Evolutionary conservation across 148 eudicot genomes (phyloP), one percentile per base, ranked within the genome.

Genomic region (Silene latifolia): DNA sequence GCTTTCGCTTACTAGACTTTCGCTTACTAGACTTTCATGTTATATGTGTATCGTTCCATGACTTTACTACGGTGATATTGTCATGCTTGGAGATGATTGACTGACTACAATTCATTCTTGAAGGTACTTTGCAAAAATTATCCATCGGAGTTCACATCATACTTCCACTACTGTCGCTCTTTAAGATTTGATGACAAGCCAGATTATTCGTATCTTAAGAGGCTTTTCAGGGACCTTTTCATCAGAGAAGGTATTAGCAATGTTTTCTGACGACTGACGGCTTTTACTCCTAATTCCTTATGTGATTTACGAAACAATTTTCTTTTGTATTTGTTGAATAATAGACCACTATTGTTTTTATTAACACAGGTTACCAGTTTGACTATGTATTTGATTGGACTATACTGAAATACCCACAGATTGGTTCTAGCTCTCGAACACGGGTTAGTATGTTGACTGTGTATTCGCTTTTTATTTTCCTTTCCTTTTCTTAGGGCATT

Each of bases 381-480:
- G 99, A 92, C 84, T 90, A 92, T 81, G 97, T 92, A n/a, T 95
- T 95, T 83, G 99, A 95, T 82, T 95, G 99, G 99, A 95, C 98
- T 60, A 81, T 88, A 27, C 78, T 95, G 86, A 92, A 92, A 91
- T 95, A 92, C 82, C 99, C 98, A 24, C 99, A 92, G 78, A 86
- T 90, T 61, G 90, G 93, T 65, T 95, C 99, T 80, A 95, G 91
- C 83, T 90, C 98, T 64, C 84, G 87, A 82, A 69, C 85, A 83
- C 87, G 89, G 86, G 97, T 95, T 44, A 76, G 93, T 82, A 51
- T 66, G 5, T 46, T 18, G 51, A 25, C 15, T 70, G 14, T 77
- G 65, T 72, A 8, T 53, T 69, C 14, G 0, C 53, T 58, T 9
- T 25, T 47, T 67, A 12, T 67, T 67, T 66, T 42, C 70, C 70